These are phyloP conservation scores for Citrus medica DNA, from an alignment of 345 rosid species.

Conservation along the genomic window DNA sequence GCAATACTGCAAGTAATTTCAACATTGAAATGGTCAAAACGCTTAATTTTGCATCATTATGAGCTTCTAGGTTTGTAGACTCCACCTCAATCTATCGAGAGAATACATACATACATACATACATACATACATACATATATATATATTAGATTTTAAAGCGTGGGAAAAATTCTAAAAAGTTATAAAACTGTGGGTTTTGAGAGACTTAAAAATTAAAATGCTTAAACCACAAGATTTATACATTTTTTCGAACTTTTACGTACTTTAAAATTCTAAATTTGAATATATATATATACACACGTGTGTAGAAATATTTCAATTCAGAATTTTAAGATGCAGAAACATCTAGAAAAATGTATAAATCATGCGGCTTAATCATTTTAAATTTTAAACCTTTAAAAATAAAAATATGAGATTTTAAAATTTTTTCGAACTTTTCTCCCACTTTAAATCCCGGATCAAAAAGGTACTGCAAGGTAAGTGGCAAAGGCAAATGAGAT, in stretches of 20 bases:
- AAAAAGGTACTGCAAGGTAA: too few relatives aligned
- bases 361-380: rapidly evolving
- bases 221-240: too few relatives aligned
- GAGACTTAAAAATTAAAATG: too few relatives aligned
- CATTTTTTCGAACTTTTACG: rapidly evolving
- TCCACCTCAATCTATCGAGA: background rate
- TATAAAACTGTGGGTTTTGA: too few relatives aligned
- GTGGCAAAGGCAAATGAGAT: background rate
- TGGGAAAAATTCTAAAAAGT: too few relatives aligned
- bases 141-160: too few relatives aligned
- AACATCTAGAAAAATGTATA: too few relatives aligned
- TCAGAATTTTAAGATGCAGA: rapidly evolving
- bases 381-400: rapidly evolving
- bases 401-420: rapidly evolving
- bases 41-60: background rate
- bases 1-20: background rate
- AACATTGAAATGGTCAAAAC: slow-evolving; percentile 25
- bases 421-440: rapidly evolving
- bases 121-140: rapidly evolving
- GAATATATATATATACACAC: too few relatives aligned
- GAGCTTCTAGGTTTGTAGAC: background rate
- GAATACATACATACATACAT: too few relatives aligned
- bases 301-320: too few relatives aligned
- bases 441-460: too few relatives aligned
- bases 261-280: too few relatives aligned